phyloP scores from a whole-genome alignment of 441 rosid genomes.

The Isatis lusitanica region DNA sequence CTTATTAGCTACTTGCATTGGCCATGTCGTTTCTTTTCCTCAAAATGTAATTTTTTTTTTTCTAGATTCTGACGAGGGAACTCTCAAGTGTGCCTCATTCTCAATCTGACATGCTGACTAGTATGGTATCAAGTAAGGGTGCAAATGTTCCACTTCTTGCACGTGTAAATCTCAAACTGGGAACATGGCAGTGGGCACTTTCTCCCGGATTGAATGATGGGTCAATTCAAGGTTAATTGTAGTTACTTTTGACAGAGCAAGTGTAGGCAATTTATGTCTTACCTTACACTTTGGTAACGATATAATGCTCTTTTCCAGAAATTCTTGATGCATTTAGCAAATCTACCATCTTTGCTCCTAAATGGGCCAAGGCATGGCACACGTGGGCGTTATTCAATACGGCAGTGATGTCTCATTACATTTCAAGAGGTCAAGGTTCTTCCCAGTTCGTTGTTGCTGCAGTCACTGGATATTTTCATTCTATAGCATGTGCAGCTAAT shows the following conservation, averaged over 20 bases:
- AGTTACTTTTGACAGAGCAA: constrained; percentile 13
- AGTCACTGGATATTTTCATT: constrained; percentile 97
- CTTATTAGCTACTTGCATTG: constrained; percentile 8
- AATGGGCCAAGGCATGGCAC: constrained; percentile 99
- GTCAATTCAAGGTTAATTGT: constrained; percentile 72
- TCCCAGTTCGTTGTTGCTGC: constrained; percentile 94
- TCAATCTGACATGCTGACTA: constrained; percentile 54
- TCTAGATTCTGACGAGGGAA: constrained; percentile 77
- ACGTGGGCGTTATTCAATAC: constrained; percentile 98
- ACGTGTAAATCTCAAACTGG: constrained; percentile 87
- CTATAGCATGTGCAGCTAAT: constrained; percentile 94
- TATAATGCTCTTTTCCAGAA: constrained; percentile 48
- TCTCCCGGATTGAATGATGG: constrained; percentile 92
- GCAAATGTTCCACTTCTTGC: constrained; percentile 78
- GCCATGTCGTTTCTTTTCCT: constrained; percentile 30
- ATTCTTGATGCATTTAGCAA: constrained; percentile 75
- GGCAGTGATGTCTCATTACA: constrained; percentile 97
- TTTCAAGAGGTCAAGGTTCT: constrained; percentile 66
- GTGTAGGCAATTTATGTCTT: constrained; percentile 21
- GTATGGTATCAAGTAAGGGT: constrained; percentile 50
- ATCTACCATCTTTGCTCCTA: constrained; percentile 80
- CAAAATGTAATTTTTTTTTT: constrained; percentile 16
- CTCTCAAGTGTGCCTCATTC: constrained; percentile 64
- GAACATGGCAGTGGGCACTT: constrained; percentile 94
- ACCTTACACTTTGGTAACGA: constrained; percentile 11